phyloP scores from a whole-genome alignment of 2,329 filamentous ascomycete genomes.

The Cercospora sp. region DNA sequence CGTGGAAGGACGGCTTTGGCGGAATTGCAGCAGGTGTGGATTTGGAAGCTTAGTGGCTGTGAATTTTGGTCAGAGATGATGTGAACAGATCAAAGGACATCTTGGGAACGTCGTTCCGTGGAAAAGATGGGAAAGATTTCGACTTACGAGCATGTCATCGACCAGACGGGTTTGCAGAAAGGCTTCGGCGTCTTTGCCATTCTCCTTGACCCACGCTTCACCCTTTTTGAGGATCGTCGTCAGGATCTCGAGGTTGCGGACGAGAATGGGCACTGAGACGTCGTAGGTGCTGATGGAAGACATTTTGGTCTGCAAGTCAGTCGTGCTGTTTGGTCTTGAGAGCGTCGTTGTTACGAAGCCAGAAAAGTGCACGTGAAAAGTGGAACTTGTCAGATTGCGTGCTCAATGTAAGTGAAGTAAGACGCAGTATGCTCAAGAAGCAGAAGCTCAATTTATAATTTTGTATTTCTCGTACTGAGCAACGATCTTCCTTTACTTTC shows the following conservation, averaged over 20 bases:
- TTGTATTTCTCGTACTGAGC: neutral
- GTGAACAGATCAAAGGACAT: neutral
- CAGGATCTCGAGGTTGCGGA: conserved; percentile 48
- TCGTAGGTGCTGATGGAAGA: conserved; percentile 22
- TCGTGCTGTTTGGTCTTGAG: neutral
- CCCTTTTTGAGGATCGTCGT: conserved; percentile 49
- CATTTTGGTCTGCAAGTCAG: neutral
- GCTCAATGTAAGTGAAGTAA: neutral
- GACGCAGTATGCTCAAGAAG: neutral
- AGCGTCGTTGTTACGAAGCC: neutral
- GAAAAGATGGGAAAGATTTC: too few species aligned
- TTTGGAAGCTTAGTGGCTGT: conserved; percentile 50
- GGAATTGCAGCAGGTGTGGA: conserved; percentile 48
- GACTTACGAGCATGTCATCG: conserved; percentile 49
- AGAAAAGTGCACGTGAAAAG: neutral
- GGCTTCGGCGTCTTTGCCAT: conserved; percentile 40
- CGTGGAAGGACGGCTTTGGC: conserved; percentile 43
- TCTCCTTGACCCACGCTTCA: conserved; percentile 44
- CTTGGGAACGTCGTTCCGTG: too few species aligned
- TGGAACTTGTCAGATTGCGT: neutral
- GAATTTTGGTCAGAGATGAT: neutral
- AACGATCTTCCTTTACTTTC: neutral
- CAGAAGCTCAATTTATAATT: neutral
- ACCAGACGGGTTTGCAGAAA: conserved; percentile 48
- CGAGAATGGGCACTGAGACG: conserved; percentile 44